Conservation (phyloP, 345 rosid genomes). For the Syzygium jambos region DNA sequence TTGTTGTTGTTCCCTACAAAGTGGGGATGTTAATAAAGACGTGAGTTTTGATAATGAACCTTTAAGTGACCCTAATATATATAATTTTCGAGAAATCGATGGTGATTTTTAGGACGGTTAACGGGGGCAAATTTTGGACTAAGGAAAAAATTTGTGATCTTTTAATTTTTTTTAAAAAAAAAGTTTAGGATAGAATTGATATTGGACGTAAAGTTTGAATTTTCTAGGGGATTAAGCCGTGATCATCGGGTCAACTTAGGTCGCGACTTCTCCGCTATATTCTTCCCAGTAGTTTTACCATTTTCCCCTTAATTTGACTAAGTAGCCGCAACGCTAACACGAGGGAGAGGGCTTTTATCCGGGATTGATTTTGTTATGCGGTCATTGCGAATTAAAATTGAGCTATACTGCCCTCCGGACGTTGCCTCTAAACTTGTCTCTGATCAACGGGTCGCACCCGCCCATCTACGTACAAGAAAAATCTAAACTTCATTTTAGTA, state of each 20-base stretch:
- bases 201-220: background rate
- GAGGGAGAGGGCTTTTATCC: background rate
- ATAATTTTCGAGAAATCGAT: background rate
- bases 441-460: background rate
- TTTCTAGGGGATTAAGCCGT: background rate
- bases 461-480: background rate
- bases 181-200: background rate
- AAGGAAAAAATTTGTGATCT: background rate
- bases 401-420: background rate
- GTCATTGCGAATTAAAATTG: background rate
- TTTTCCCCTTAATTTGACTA: background rate
- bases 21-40: background rate
- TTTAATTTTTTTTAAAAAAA: background rate
- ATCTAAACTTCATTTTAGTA: background rate
- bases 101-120: background rate
- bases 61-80: background rate
- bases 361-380: background rate
- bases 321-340: background rate
- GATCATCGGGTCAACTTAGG: background rate
- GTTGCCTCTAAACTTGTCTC: background rate
- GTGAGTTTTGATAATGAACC: background rate
- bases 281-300: background rate
- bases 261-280: rapidly evolving
- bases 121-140: background rate
- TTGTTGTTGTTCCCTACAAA: rapidly evolving